phyloP scores from a whole-genome alignment of 352 stramenopile genomes.

The Phytophthora cryptogea region DNA sequence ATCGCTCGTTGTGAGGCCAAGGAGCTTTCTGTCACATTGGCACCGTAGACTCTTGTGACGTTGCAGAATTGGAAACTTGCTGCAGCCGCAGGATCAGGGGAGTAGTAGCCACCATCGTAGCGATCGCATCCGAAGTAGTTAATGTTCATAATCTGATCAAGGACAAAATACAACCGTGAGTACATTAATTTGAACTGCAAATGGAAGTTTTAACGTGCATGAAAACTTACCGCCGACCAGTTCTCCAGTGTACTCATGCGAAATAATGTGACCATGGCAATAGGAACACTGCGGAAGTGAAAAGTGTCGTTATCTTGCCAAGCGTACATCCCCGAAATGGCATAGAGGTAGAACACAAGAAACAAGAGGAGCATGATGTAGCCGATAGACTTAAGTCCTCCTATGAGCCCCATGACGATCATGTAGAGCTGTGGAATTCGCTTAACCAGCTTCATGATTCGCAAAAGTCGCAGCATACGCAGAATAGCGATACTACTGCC shows the following conservation, averaged over 20 bases:
- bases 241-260: conserved; percentile 85
- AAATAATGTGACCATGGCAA: conserved; percentile 87
- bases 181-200: background rate
- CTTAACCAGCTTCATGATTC: conserved; percentile 92
- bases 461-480: conserved; percentile 84
- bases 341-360: conserved; percentile 91
- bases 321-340: conserved; percentile 91
- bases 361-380: conserved; percentile 90
- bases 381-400: conserved; percentile 87
- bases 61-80: conserved; percentile 68
- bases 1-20: conserved; percentile 40
- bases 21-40: conserved; percentile 43
- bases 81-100: conserved; percentile 35
- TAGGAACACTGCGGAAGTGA: conserved; percentile 77
- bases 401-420: conserved; percentile 91
- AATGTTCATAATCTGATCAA: conserved; percentile 72
- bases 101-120: conserved; percentile 74
- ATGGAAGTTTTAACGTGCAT: background rate
- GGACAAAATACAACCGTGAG: conserved; percentile 4
- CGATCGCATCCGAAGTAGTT: conserved; percentile 82
- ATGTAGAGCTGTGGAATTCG: conserved; percentile 90
- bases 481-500: conserved; percentile 83
- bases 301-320: conserved; percentile 89
- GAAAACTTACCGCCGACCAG: conserved; percentile 68
- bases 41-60: conserved; percentile 56